A percentile compares a stretch with the other conserved stretches of the same genome.
Evolutionary conservation across 306 rosid genomes (phyloP).

Genomic region (Begonia masoniana): DNA sequence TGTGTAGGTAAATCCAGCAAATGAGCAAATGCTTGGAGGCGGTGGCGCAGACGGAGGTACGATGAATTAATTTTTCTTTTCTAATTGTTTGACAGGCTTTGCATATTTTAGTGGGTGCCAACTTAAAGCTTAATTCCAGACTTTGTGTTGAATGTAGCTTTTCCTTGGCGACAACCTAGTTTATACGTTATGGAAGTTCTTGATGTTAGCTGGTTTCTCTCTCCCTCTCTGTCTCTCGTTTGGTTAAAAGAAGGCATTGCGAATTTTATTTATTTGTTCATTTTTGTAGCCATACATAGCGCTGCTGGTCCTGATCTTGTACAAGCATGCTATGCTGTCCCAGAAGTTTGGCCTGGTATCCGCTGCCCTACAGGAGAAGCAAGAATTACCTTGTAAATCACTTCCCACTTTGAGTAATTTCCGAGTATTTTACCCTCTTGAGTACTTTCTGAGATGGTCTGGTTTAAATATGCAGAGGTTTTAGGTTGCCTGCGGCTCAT

Average conservation of each 20-base stretch:
- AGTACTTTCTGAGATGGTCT: neutral
- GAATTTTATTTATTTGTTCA: too few species aligned
- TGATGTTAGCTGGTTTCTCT: too few species aligned
- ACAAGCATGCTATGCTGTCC: constrained; percentile 53
- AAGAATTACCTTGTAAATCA: constrained; percentile 62
- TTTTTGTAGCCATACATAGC: constrained; percentile 57
- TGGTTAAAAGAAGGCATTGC: too few species aligned
- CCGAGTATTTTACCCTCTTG: neutral
- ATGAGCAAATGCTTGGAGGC: constrained; percentile 89
- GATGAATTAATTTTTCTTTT: neutral
- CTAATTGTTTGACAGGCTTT: too few species aligned
- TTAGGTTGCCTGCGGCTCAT: constrained; percentile 58
- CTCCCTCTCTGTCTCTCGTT: too few species aligned
- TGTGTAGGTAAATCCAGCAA: constrained; percentile 88
- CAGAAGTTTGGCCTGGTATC: constrained; percentile 53
- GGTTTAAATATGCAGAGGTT: constrained; percentile 49
- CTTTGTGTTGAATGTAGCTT: too few species aligned
- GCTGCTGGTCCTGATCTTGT: constrained; percentile 80
- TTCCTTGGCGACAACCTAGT: too few species aligned
- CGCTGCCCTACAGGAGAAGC: constrained; percentile 96
- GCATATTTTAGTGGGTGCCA: too few species aligned
- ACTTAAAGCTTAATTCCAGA: too few species aligned
- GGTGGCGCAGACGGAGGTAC: constrained; percentile 96
- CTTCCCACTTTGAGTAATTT: neutral
- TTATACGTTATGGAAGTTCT: too few species aligned